phyloP scores from a whole-genome alignment of 2,329 filamentous ascomycete genomes.

The Talaromyces pinophilus region DNA sequence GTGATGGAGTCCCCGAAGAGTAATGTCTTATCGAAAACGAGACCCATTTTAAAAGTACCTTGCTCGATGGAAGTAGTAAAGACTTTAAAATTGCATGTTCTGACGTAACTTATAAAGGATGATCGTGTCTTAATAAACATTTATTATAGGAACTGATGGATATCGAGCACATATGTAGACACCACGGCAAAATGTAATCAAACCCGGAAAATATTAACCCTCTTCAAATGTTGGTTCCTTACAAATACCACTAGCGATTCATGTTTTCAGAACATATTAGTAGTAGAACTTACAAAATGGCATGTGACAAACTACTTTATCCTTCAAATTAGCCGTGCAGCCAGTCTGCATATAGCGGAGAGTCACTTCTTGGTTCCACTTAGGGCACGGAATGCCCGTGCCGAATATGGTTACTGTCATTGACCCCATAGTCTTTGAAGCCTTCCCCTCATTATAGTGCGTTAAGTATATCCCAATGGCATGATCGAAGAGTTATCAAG shows the following conservation, averaged over 20 bases:
- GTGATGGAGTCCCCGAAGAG: constrained; percentile 18
- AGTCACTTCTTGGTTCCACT: neutral
- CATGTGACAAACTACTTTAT: constrained; percentile 9
- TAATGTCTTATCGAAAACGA: constrained; percentile 6
- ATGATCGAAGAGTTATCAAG: neutral
- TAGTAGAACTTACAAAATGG: neutral
- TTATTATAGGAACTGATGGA: neutral
- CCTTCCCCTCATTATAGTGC: neutral
- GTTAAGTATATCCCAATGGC: neutral
- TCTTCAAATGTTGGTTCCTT: neutral
- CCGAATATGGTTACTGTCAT: neutral
- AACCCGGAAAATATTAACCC: neutral
- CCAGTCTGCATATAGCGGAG: neutral
- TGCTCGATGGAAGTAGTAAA: neutral
- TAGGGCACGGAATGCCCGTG: constrained; percentile 4
- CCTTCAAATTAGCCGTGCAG: neutral
- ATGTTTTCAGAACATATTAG: neutral
- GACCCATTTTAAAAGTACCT: neutral
- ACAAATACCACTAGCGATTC: neutral
- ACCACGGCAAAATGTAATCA: neutral
- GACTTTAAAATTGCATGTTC: neutral
- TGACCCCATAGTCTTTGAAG: neutral
- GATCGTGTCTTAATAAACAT: neutral
- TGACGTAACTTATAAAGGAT: neutral
- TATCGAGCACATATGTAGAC: neutral